Conservation (phyloP, 1,284 basidiomycete genomes). For the Xerocomus nothofagi region DNA sequence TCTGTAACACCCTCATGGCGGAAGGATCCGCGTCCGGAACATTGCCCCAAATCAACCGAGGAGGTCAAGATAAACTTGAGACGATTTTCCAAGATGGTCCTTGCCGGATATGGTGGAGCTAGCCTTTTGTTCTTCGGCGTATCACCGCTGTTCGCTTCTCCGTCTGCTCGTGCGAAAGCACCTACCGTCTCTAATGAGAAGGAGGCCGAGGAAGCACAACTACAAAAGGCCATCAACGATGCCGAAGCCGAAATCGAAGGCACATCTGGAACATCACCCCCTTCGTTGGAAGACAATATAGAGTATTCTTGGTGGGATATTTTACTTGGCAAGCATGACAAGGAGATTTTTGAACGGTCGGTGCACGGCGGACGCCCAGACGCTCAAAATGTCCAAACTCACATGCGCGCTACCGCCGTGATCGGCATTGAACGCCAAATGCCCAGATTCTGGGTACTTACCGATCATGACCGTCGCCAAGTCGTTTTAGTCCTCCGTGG, state of each 20-base stretch:
- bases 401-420: constrained; percentile 49
- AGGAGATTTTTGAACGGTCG: constrained; percentile 71
- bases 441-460: constrained; percentile 81
- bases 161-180: constrained; percentile 28
- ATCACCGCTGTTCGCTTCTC: constrained; percentile 41
- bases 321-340: constrained; percentile 71
- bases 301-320: constrained; percentile 80
- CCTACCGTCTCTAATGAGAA: constrained; percentile 39
- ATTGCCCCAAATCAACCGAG: constrained; percentile 40
- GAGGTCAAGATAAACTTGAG: constrained; percentile 68
- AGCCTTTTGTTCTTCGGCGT: constrained; percentile 77
- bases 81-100: constrained; percentile 73
- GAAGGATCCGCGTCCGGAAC: constrained; percentile 29
- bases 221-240: constrained; percentile 64
- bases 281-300: constrained; percentile 20
- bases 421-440: constrained; percentile 69
- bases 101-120: constrained; percentile 79
- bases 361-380: constrained; percentile 36
- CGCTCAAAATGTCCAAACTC: constrained; percentile 35
- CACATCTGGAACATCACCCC: constrained; percentile 36
- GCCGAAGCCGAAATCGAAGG: constrained; percentile 64
- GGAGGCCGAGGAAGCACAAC: constrained; percentile 54
- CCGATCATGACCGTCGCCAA: constrained; percentile 68
- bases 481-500: constrained; percentile 75
- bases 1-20: constrained; percentile 31